Base-by-base conservation (phyloP, 2,329 filamentous ascomycete genomes). In the Basipetospora chlamydospora region DNA sequence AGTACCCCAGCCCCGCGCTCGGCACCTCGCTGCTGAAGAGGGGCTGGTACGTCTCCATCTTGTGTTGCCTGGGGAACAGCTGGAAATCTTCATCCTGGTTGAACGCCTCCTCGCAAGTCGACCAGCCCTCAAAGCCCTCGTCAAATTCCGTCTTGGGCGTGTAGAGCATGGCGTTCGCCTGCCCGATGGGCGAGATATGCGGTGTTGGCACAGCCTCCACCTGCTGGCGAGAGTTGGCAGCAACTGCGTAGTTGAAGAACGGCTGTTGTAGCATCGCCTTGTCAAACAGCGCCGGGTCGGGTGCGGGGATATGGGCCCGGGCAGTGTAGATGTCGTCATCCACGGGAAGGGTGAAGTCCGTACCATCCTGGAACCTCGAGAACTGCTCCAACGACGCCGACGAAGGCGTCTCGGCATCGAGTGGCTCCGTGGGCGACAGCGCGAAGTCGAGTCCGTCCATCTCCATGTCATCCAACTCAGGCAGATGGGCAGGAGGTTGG, bases 101-200 rank as follows among this genome's bases (percentile, higher is more conserved):
- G 17, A 62, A 57, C 8, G 52, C 58, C n/a, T 52, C 58, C 33
- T 56, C 57, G 22, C 59, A 56, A 20, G 50, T 48, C 3, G 57
- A 49, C 25, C 59, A 60, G 21, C 77, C 75, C 28, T 72, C 69
- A 45, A 75, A 80, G 26, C 67, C 69, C 47, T 84, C 78, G 41
- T 85, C 63, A 35, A 35, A 60, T 41, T 74, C 54, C 0, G 76
- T 77, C 28, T 66, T 66, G 33, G 80, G 75, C 8, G 79, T 80
- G 55, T 67, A 80, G 22, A 84, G 66, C 59, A 82, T 80, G 2
- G 74, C 60, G 41, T 79, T 76, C 25, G 70, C 67, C 47, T 83
- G 78, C 5, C 76, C 80, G 37, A 66, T 64, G 7, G 79, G 78
- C 3, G 80, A 85, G 42, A 84, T 68, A 42, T 82, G 77, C 5